Evolutionary conservation across 2,329 filamentous ascomycete genomes (phyloP), one percentile per base, ranked within the genome.

Genomic region (Stachybotrys chartarum): DNA sequence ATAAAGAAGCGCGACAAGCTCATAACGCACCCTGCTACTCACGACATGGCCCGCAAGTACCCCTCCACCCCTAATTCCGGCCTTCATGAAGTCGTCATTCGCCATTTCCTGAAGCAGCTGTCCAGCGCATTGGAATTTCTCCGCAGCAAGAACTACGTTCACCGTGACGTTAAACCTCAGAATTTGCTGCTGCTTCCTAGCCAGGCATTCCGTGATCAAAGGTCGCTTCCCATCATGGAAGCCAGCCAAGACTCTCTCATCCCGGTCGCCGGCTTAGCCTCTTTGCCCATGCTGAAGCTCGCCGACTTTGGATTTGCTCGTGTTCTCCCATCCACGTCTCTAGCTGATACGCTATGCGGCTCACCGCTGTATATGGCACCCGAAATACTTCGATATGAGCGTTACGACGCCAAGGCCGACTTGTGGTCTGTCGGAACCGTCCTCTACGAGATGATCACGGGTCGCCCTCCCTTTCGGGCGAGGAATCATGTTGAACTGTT

Each of bases 221-320:
- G 67, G 46, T 61, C 61, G 18, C 64, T 70, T 10, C 86, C 89
- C 17, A 85, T 94, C 56, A 85, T 94, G 69, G 81, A 80, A 57
- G 88, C 86, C 53, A 92, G 88, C 64, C 85, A 88, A 48, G 85
- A 92, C 67, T 92, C 91, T 1, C 78, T 94, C 55, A 88, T 90
- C 49, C 91, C 93, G 5, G 82, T 87, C 30, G 86, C 87, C 30
- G 94, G 94, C 7, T 76, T 99, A 32, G 80, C 84, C 54, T 94
- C 91, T 17, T 74, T 99, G 47, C 94, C 94, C 5, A 95, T 97
- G 87, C 83, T 99, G 57, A 99, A 99, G 75, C 86, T 99, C 63
- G 94, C 94, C 56, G 94, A 99, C 74, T 99, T 99, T 68, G 94
- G 94, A n/a, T 99, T 99, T 69, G 94, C 94, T 55, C 86, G 94